These are phyloP conservation scores for Ustilago trichophora DNA, from an alignment of 1,284 basidiomycete genomes.

Conservation along the genomic window DNA sequence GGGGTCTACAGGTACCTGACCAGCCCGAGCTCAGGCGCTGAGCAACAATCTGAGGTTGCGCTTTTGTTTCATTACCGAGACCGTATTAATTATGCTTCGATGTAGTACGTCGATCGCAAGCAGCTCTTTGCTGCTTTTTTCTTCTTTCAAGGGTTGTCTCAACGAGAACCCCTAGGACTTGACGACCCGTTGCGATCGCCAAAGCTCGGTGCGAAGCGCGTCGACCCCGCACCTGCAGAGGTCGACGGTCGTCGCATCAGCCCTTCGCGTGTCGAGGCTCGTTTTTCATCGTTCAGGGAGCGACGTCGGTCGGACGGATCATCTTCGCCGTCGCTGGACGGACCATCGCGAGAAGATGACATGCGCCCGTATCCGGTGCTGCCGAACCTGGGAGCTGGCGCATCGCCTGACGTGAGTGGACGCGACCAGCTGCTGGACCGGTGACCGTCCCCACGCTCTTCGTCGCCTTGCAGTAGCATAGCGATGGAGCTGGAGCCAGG, in stretches of 20 bases:
- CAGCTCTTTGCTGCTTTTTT: too few species aligned
- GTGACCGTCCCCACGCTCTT: not conserved
- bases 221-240: slow-evolving; percentile 37
- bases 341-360: slow-evolving; percentile 18
- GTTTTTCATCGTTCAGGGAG: slow-evolving; percentile 12
- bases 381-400: slow-evolving; percentile 21
- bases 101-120: too few species aligned
- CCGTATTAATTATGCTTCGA: too few species aligned
- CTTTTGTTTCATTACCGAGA: too few species aligned
- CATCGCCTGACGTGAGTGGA: slow-evolving; percentile 36
- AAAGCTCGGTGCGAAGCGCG: slow-evolving; percentile 30
- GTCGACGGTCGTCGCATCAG: slow-evolving; percentile 38
- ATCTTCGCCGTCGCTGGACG: slow-evolving; percentile 25
- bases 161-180: slow-evolving; percentile 12
- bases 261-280: slow-evolving; percentile 15
- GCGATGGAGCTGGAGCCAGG: slow-evolving; percentile 29
- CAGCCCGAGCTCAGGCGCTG: too few species aligned
- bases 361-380: slow-evolving; percentile 15
- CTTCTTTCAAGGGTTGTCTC: too few species aligned
- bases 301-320: slow-evolving; percentile 24
- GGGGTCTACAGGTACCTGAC: too few species aligned
- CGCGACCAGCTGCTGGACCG: slow-evolving; percentile 28
- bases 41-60: too few species aligned
- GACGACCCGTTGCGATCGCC: slow-evolving; percentile 16
- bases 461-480: slow-evolving; percentile 13